These are phyloP conservation scores for Podosphaera xanthii DNA, from an alignment of 2,329 filamentous ascomycete genomes.

Conservation along the genomic window DNA sequence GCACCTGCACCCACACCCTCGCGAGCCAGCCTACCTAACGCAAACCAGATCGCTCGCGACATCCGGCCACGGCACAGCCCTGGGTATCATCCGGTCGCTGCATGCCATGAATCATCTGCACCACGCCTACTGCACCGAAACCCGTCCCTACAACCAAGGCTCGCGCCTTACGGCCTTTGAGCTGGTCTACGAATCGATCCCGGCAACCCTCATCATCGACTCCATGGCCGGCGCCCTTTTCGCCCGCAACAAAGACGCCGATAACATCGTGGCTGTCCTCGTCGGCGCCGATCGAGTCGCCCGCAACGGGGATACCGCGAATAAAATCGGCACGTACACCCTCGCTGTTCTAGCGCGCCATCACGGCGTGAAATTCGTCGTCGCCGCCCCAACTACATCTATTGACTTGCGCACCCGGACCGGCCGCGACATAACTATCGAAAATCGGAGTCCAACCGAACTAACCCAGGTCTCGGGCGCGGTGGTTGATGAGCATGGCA, in stretches of 20 bases:
- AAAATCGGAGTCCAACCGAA: slow-evolving; percentile 63
- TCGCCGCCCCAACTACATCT: slow-evolving; percentile 83
- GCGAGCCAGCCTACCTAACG: no score
- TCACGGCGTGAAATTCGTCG: slow-evolving; percentile 82
- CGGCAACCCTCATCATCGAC: slow-evolving; percentile 78
- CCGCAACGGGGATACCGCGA: slow-evolving; percentile 90
- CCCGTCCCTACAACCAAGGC: slow-evolving; percentile 91
- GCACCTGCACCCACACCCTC: neutral
- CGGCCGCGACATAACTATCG: slow-evolving; percentile 67
- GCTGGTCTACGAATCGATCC: slow-evolving; percentile 81
- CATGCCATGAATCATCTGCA: slow-evolving; percentile 40
- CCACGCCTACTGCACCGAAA: slow-evolving; percentile 91
- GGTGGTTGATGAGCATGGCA: slow-evolving; percentile 37
- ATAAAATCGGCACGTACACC: slow-evolving; percentile 92
- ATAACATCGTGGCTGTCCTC: slow-evolving; percentile 64
- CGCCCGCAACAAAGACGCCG: slow-evolving; percentile 31
- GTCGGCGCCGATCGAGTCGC: slow-evolving; percentile 91
- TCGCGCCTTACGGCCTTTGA: slow-evolving; percentile 89
- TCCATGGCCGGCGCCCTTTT: slow-evolving; percentile 89
- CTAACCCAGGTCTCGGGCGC: slow-evolving; percentile 69
- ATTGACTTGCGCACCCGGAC: slow-evolving; percentile 66
- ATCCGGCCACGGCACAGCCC: slow-evolving; percentile 87
- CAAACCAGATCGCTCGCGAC: slow-evolving; percentile 58
- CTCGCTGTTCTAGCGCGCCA: slow-evolving; percentile 74
- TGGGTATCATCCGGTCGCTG: slow-evolving; percentile 79